Conservation (phyloP, 2,329 filamentous ascomycete genomes). For the Rutstroemia sp. region DNA sequence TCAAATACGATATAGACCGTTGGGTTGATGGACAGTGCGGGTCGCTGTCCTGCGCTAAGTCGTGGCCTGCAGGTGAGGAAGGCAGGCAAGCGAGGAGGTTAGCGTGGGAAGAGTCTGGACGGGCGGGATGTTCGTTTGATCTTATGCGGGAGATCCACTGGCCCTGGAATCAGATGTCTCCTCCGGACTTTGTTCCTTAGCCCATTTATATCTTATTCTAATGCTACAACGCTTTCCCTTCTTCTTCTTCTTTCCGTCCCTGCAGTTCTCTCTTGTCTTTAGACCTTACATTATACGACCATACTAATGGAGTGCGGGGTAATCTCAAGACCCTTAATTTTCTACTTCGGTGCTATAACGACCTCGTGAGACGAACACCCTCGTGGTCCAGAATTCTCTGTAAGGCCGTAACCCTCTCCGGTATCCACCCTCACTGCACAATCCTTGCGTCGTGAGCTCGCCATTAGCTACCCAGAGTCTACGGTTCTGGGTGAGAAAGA, state of each 20-base stretch:
- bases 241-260: background rate
- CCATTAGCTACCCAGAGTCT: too few relatives aligned
- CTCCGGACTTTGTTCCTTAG: conserved; percentile 3
- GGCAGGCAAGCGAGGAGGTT: conserved; percentile 3
- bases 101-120: conserved; percentile 6
- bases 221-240: background rate
- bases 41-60: conserved; percentile 2
- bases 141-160: conserved; percentile 7
- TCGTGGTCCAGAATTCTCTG: too few relatives aligned
- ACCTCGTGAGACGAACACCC: too few relatives aligned
- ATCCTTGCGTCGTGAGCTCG: too few relatives aligned
- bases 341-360: too few relatives aligned
- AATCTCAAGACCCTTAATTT: too few relatives aligned
- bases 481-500: too few relatives aligned
- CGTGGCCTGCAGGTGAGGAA: conserved; percentile 2
- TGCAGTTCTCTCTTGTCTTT: too few relatives aligned
- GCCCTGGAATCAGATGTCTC: conserved; percentile 8
- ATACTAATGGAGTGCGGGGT: too few relatives aligned
- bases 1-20: conserved; percentile 8
- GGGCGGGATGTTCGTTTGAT: conserved; percentile 1
- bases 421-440: too few relatives aligned
- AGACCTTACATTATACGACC: too few relatives aligned
- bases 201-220: background rate
- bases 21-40: conserved; percentile 6
- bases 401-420: too few relatives aligned